A percentile compares a stretch with the other conserved stretches of the same genome.
phyloP scores from a whole-genome alignment of 768 basidiomycete genomes.

The Fistulinella prunicolor region DNA sequence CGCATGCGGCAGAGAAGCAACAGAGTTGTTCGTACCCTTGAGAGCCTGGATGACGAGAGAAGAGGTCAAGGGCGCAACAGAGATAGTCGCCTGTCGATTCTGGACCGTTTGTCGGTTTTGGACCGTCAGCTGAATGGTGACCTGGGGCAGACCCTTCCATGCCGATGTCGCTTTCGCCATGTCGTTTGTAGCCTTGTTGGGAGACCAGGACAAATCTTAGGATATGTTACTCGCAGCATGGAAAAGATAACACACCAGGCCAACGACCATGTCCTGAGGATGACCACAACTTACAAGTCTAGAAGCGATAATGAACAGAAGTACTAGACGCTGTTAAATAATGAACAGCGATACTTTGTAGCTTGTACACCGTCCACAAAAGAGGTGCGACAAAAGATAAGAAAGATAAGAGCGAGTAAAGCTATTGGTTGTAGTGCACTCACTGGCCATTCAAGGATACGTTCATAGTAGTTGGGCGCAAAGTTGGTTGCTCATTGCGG shows the following conservation, averaged over 20 bases:
- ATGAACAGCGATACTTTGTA: too few relatives aligned
- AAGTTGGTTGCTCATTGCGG: too few relatives aligned
- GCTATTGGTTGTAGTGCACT: too few relatives aligned
- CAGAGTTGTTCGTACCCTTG: constrained; percentile 65
- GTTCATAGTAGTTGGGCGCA: too few relatives aligned
- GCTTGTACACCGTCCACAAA: too few relatives aligned
- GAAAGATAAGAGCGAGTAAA: too few relatives aligned
- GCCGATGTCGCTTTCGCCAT: constrained; percentile 97
- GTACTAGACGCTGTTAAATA: too few relatives aligned
- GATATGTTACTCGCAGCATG: background rate
- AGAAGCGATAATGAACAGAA: too few relatives aligned
- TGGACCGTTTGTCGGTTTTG: constrained; percentile 99
- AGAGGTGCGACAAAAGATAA: too few relatives aligned
- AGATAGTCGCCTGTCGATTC: constrained; percentile 90
- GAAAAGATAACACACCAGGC: constrained; percentile 67
- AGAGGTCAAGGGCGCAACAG: constrained; percentile 95
- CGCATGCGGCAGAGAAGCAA: background rate
- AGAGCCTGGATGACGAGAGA: constrained; percentile 97
- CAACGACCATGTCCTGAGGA: too few relatives aligned
- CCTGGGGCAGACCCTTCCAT: constrained; percentile 99
- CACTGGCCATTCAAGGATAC: too few relatives aligned
- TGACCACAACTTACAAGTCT: too few relatives aligned
- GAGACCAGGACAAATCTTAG: constrained; percentile 60
- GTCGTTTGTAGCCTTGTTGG: constrained; percentile 99
- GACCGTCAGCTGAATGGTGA: constrained; percentile 98